Conservation (phyloP, 2,329 filamentous ascomycete species). For the Venturia effusa region DNA sequence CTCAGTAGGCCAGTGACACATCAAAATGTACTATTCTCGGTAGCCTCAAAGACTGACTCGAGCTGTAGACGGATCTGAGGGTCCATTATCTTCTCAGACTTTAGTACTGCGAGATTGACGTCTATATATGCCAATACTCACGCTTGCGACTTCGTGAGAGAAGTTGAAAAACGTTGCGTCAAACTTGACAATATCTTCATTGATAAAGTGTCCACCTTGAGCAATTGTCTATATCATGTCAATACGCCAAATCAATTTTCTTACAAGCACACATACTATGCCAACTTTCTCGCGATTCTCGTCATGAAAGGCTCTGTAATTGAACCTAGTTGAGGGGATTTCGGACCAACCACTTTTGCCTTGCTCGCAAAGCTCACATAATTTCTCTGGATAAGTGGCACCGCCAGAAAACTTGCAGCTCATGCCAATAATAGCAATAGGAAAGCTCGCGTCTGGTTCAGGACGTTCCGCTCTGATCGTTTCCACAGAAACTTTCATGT, state of each 20-base stretch:
- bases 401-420: constrained; percentile 9
- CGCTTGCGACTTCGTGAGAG: constrained; percentile 13
- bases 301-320: neutral
- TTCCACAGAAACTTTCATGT: too few relatives aligned
- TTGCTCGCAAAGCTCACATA: constrained; percentile 6
- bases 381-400: neutral
- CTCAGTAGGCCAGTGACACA: too few relatives aligned
- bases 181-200: constrained; percentile 15
- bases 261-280: too few relatives aligned
- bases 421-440: constrained; percentile 7
- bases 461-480: neutral
- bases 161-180: constrained; percentile 19
- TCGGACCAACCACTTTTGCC: neutral
- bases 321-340: neutral
- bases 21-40: too few relatives aligned
- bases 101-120: too few relatives aligned
- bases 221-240: too few relatives aligned
- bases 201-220: constrained; percentile 14
- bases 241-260: too few relatives aligned
- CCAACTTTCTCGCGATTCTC: neutral
- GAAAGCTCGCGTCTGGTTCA: too few relatives aligned
- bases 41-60: constrained; percentile 16
- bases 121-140: too few relatives aligned
- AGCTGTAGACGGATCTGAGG: constrained; percentile 18
- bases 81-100: too few relatives aligned